A percentile compares a stretch with the other conserved stretches of the same genome.
Evolutionary conservation across 148 eudicot species (phyloP).

Genomic region (Polygonum aviculare): DNA sequence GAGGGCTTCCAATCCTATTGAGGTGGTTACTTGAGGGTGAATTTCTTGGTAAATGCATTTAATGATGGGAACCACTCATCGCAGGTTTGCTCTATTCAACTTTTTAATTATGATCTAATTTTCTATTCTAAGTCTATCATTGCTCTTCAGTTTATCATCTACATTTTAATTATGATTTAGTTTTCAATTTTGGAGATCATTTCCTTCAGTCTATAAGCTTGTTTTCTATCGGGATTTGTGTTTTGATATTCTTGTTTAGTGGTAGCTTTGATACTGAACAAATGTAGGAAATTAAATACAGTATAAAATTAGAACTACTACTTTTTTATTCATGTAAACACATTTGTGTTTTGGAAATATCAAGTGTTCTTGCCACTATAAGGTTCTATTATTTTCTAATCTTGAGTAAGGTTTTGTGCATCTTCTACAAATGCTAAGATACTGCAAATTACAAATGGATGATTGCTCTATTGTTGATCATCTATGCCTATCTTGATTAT

Average conservation of each 20-base stretch:
- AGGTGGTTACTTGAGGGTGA: slow-evolving; percentile 9
- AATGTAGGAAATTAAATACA: background rate
- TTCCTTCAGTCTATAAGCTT: background rate
- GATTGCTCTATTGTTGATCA: background rate
- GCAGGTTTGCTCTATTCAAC: slow-evolving; percentile 33
- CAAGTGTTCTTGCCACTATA: background rate
- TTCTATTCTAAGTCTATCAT: background rate
- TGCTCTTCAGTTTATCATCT: background rate
- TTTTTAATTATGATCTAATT: background rate
- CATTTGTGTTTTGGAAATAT: background rate
- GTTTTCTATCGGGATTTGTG: background rate
- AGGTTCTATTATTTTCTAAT: background rate
- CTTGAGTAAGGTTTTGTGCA: background rate
- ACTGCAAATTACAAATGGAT: background rate
- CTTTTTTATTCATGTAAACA: background rate
- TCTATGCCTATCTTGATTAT: background rate
- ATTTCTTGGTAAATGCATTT: slow-evolving; percentile 5
- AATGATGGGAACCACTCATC: slow-evolving; percentile 40
- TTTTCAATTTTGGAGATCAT: background rate
- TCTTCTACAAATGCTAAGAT: background rate
- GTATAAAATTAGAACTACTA: background rate
- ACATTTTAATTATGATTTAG: background rate
- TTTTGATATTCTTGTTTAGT: background rate
- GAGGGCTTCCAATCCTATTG: background rate
- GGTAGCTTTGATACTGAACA: background rate